Evolutionary conservation across 1,284 basidiomycete genomes (phyloP).

Genomic region (Apiotrichum gracile): DNA sequence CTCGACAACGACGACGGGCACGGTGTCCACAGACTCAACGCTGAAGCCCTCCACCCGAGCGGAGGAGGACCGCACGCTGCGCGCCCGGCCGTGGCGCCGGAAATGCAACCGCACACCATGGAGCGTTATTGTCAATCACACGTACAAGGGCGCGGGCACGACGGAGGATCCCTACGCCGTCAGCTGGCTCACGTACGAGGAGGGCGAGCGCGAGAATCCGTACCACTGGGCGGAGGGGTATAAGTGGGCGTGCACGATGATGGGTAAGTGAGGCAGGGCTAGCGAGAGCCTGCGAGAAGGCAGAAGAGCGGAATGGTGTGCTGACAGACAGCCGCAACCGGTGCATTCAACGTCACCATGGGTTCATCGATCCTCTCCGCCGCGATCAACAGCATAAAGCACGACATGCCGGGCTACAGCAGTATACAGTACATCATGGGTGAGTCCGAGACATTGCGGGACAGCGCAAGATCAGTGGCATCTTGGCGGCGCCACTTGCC

Average conservation of each 20-base stretch:
- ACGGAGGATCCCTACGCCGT: slow-evolving; percentile 44
- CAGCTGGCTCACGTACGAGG: slow-evolving; percentile 27
- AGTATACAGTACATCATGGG: slow-evolving; percentile 17
- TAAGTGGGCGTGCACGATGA: slow-evolving; percentile 29
- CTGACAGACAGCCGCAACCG: no score
- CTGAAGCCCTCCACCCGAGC: no score
- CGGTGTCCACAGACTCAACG: no score
- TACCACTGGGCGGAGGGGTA: slow-evolving; percentile 21
- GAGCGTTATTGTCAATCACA: background rate
- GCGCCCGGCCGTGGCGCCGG: slow-evolving; percentile 7
- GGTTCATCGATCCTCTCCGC: slow-evolving; percentile 19
- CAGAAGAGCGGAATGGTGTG: no score
- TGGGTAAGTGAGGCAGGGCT: no score
- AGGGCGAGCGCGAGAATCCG: slow-evolving; percentile 31
- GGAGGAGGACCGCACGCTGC: slow-evolving; percentile 7
- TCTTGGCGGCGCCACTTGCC: no score
- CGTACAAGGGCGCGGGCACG: slow-evolving; percentile 32
- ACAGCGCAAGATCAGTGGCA: no score
- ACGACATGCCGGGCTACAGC: slow-evolving; percentile 16
- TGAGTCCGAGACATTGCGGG: no score
- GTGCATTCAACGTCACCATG: slow-evolving; percentile 19
- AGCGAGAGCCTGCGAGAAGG: no score
- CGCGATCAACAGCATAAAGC: slow-evolving; percentile 15
- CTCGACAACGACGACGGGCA: no score
- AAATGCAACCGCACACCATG: slow-evolving; percentile 4